These are phyloP conservation scores for Aphanocladium album DNA, from an alignment of 2,329 filamentous ascomycete species.

Conservation along the genomic window DNA sequence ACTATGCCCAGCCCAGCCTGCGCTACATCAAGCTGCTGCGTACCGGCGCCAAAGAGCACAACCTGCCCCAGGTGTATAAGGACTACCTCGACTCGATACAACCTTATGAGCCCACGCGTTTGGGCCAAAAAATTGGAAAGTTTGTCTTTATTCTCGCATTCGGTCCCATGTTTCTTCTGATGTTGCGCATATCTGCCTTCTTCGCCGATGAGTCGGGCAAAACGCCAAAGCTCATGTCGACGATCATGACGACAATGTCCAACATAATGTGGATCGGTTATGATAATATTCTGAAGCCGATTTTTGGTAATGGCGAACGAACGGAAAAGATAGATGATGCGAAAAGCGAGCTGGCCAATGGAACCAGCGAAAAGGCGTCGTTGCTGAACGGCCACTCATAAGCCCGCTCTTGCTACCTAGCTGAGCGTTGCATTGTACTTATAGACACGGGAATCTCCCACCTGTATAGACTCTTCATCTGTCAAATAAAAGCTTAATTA, in stretches of 20 bases:
- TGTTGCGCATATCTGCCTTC: slow-evolving; percentile 40
- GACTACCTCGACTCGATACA: slow-evolving; percentile 64
- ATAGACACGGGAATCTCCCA: too few relatives aligned
- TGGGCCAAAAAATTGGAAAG: slow-evolving; percentile 61
- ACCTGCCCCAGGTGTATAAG: slow-evolving; percentile 74
- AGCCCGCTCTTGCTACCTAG: background rate
- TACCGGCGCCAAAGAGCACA: slow-evolving; percentile 72
- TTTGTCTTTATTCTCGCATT: slow-evolving; percentile 57
- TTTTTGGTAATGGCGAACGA: slow-evolving; percentile 85
- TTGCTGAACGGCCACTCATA: background rate
- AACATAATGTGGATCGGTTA: slow-evolving; percentile 42
- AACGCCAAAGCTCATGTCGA: slow-evolving; percentile 62
- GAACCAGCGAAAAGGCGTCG: slow-evolving; percentile 5
- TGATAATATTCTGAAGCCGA: slow-evolving; percentile 42
- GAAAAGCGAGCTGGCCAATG: slow-evolving; percentile 4
- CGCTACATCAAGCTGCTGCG: slow-evolving; percentile 79
- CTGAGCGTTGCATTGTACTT: too few relatives aligned
- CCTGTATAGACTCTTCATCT: too few relatives aligned
- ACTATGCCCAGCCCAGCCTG: slow-evolving; percentile 75
- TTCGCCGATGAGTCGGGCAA: slow-evolving; percentile 62
- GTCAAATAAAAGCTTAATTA: too few relatives aligned
- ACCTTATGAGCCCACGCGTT: slow-evolving; percentile 65
- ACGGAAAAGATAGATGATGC: slow-evolving; percentile 33
- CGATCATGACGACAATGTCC: slow-evolving; percentile 47
- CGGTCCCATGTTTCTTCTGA: slow-evolving; percentile 48